These are phyloP conservation scores for Yamadazyma triangularis DNA, from an alignment of 1,139 yeast species.

Conservation along the genomic window DNA sequence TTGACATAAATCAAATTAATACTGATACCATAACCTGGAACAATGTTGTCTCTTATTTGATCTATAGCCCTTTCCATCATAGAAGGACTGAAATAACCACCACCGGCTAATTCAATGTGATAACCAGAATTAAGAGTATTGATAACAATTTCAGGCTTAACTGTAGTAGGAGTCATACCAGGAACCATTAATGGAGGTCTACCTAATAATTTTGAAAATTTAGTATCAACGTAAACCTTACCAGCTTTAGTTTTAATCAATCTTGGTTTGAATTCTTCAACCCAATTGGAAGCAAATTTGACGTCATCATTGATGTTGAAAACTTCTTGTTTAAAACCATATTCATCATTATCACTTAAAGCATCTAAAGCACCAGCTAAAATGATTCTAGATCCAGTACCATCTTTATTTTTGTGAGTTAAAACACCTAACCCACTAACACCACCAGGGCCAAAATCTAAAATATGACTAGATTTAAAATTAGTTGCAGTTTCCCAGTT, in stretches of 20 bases:
- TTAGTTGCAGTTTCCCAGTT: constrained; percentile 91
- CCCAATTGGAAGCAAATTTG: constrained; percentile 89
- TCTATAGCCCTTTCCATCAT: constrained; percentile 74
- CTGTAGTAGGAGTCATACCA: constrained; percentile 99
- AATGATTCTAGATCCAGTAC: constrained; percentile 93
- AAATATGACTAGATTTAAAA: constrained; percentile 76
- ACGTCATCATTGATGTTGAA: constrained; percentile 67
- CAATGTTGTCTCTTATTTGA: constrained; percentile 56
- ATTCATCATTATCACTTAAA: constrained; percentile 61
- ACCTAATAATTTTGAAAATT: constrained; percentile 86
- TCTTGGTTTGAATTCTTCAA: constrained; percentile 80
- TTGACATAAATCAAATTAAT: constrained; percentile 91
- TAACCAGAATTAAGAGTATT: constrained; percentile 95
- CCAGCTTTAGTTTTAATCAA: constrained; percentile 71
- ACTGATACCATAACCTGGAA: constrained; percentile 88
- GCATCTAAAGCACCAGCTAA: constrained; percentile 88
- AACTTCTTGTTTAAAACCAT: constrained; percentile 93
- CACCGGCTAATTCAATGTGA: constrained; percentile 97
- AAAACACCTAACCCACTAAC: constrained; percentile 93
- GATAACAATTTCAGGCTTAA: constrained; percentile 87
- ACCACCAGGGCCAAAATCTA: constrained; percentile 99
- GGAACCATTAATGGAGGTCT: constrained; percentile 97
- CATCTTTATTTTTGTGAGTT: constrained; percentile 96
- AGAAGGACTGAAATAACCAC: constrained; percentile 83
- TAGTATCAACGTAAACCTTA: constrained; percentile 82